These are phyloP conservation scores for Ormosia semicastrata DNA, from an alignment of 306 rosid genomes.

Conservation along the genomic window DNA sequence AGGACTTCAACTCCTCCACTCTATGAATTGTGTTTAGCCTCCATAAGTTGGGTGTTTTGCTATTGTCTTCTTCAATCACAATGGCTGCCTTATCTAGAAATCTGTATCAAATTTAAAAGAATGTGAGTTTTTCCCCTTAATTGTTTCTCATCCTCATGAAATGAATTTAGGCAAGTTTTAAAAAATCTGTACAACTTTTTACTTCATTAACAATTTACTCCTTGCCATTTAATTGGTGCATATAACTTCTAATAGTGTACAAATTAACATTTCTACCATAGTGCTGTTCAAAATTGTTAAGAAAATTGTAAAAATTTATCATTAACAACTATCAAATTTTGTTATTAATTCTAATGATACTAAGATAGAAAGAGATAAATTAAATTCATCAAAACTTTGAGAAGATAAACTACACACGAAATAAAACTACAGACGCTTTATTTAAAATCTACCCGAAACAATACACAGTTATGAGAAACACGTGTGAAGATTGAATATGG, in stretches of 20 bases:
- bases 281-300: too few species aligned
- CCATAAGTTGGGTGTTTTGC: slow-evolving; percentile 73
- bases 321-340: background rate
- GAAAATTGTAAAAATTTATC: background rate
- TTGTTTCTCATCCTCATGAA: background rate
- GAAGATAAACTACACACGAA: background rate
- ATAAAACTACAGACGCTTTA: too few species aligned
- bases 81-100: slow-evolving; percentile 88
- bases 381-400: background rate
- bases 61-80: slow-evolving; percentile 52
- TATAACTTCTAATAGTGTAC: background rate
- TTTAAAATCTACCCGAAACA: too few species aligned
- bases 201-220: background rate
- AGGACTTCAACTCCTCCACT: slow-evolving; percentile 79
- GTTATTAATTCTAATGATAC: too few species aligned
- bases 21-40: slow-evolving; percentile 76
- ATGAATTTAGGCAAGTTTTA: background rate
- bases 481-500: background rate
- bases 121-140: background rate
- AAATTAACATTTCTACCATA: background rate
- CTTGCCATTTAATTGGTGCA: background rate
- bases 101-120: slow-evolving; percentile 36
- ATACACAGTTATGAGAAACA: background rate
- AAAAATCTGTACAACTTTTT: background rate
- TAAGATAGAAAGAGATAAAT: background rate